Conservation (phyloP, 176 grass and related monocot species). For the Dendrocalamus sinicus region DNA sequence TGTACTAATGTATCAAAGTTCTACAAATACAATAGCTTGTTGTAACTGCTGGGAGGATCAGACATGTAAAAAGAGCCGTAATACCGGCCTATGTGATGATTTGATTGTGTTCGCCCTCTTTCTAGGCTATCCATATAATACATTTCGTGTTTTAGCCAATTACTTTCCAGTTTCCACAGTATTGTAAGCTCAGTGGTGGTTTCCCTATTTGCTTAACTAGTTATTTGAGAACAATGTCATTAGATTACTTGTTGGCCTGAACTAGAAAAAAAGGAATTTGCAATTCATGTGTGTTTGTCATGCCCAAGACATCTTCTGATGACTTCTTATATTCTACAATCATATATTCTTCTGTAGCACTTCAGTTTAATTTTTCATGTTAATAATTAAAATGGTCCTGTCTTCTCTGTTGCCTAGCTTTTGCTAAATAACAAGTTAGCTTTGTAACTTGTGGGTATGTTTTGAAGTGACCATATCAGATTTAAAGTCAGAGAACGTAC, state of each 20-base stretch:
- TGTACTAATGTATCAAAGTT: not conserved
- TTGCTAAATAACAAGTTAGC: not conserved
- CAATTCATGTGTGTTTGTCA: not conserved
- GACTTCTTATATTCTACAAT: not conserved
- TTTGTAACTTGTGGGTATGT: not conserved
- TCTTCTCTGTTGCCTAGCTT: not conserved
- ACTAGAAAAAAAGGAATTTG: not conserved
- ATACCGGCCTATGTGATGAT: not conserved
- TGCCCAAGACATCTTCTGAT: not conserved
- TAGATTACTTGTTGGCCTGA: not conserved
- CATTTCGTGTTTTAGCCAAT: not conserved
- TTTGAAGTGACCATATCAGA: not conserved
- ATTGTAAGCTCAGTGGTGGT: not conserved
- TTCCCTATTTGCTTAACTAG: not conserved
- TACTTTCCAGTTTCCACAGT: not conserved
- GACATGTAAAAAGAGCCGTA: not conserved
- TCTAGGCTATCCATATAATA: not conserved
- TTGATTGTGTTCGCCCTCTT: conserved; percentile 10
- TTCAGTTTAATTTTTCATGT: not conserved
- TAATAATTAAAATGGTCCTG: not conserved
- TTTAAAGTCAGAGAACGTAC: not conserved
- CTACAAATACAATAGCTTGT: not conserved
- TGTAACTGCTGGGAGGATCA: not conserved
- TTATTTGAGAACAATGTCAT: not conserved
- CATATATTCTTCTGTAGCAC: not conserved